Base-by-base conservation (phyloP, 805 yeast species). In the Danielia reshetovae region DNA sequence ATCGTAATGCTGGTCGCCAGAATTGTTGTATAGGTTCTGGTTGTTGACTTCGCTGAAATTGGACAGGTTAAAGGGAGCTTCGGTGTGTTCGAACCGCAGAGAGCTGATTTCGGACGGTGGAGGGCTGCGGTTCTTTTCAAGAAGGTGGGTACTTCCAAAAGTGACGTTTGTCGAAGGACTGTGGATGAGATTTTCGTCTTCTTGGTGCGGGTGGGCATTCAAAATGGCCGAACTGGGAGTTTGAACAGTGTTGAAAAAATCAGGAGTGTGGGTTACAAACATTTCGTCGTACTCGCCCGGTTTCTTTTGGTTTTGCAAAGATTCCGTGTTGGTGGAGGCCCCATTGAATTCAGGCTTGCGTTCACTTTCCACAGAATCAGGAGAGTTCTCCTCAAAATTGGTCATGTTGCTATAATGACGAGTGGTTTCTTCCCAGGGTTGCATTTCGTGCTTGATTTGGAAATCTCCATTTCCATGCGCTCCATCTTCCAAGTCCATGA, bases 231-330 rank as follows among this genome's bases (percentile, higher is more conserved):
- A 17, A 11, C 27, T 29, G 2, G 48, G 45, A 10, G 49, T 38
- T n/a, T 36, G 43, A n/a, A 46, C 48, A 13, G 45, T 23, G 21
- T 34, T 38, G 25, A 47, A 43, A 22, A 49, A 50, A 27, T 49
- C 46, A 1, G 55, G 51, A 10, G 49, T 42, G 23, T 38, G 44
- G 7, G 45, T 30, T 32, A 33, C 38, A n/a, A 39, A 32, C 27
- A 40, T 39, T 4, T 35, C 40, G 34, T 39, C 30, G 17, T 30
- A 40, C 23, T 39, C 48, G n/a, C n/a, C n/a, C n/a, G n/a, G n/a
- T 29, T 14, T 30, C 15, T 35, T 22, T 18, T 25, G 30, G 15
- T 11, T 19, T 25, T 1, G 26, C 12, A 18, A 13, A 7, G 14
- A 10, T 15, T 8, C 13, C 23, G 18, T 5, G 4, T 5, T 24